Percentiles rank a stretch among this genome's conserved stretches.
Conservation (phyloP, 306 rosid species). For the Trifolium fragiferum region DNA sequence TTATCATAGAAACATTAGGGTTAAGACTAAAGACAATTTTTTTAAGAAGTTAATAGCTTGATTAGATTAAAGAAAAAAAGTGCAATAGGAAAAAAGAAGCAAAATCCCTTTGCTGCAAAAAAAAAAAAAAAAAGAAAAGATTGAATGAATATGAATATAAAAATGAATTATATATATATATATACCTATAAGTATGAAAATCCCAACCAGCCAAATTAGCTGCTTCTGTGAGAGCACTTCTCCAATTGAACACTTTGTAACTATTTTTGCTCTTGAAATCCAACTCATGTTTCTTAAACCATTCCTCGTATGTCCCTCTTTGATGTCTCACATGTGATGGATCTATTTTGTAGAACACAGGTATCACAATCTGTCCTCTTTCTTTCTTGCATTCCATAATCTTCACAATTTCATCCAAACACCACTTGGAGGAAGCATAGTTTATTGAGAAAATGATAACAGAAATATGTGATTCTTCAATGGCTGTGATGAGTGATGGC, state of each 20-base stretch:
- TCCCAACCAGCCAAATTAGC: slow-evolving; percentile 37
- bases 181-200: slow-evolving; percentile 16
- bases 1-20: too few species aligned
- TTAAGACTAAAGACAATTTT: too few species aligned
- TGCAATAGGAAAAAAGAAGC: not conserved
- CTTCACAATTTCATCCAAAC: slow-evolving; percentile 15
- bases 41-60: not conserved
- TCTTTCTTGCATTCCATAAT: not conserved
- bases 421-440: slow-evolving; percentile 14
- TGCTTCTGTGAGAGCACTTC: slow-evolving; percentile 25
- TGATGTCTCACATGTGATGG: slow-evolving; percentile 36
- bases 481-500: slow-evolving; percentile 22
- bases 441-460: slow-evolving; percentile 1
- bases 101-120: not conserved
- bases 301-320: not conserved
- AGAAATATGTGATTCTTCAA: slow-evolving; percentile 22
- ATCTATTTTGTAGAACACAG: slow-evolving; percentile 1
- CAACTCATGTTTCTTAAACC: not conserved
- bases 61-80: too few species aligned
- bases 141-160: not conserved
- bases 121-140: not conserved
- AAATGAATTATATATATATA: not conserved
- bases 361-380: slow-evolving; percentile 6
- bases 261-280: not conserved
- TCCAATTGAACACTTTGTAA: slow-evolving; percentile 11